Evolutionary conservation across 1,284 basidiomycete species (phyloP), one percentile per base, ranked within the genome.

Genomic region (Cystobasidium pallidum): DNA sequence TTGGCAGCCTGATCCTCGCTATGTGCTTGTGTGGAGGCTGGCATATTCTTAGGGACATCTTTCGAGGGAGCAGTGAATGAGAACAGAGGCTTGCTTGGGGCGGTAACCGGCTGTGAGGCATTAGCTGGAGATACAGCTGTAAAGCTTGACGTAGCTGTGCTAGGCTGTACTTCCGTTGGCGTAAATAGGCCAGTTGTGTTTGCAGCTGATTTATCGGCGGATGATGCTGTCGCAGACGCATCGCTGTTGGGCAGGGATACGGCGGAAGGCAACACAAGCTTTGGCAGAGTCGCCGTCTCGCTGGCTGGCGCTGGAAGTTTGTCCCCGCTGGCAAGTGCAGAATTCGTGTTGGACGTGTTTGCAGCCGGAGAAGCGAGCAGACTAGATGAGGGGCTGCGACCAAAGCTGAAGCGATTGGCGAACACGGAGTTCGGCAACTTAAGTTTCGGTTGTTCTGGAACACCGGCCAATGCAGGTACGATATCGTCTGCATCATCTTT

Each of bases 391-490:
- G 68, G 68, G 1, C 47, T 34, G 19, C 59, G 45, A 30, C 68
- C 68, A 30, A 71, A 71, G 30, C 68, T 71, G 49, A 71, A 71
- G n/a, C 68, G 68, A 57, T 71, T 71, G 10, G 68, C 61, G 43
- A 71, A 71, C 0, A 71, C 55, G 15, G 68, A 71, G 41, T 30
- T 55, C 8, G 68, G 68, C 11, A 71, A 49, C 26, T 71, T 71
- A 13, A 71, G 58, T 41, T 71, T 71, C 2, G 59, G 54, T 43
- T 47, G 62, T 51, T 52, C 62, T 7, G 28, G 3, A 11, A 32
- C 1, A 2, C 3, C 11, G 49, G 3, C 17, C 6, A 34, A 15
- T 2, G 36, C 6, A 3, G 49, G 8, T 2, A 24, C 17, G 21
- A 28, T 26, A 4, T 66, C 34, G 13, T 52, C 64, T 39, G 15